Base-by-base conservation (phyloP, 257 asterid genomes). In the Nicotiana benthamiana region DNA sequence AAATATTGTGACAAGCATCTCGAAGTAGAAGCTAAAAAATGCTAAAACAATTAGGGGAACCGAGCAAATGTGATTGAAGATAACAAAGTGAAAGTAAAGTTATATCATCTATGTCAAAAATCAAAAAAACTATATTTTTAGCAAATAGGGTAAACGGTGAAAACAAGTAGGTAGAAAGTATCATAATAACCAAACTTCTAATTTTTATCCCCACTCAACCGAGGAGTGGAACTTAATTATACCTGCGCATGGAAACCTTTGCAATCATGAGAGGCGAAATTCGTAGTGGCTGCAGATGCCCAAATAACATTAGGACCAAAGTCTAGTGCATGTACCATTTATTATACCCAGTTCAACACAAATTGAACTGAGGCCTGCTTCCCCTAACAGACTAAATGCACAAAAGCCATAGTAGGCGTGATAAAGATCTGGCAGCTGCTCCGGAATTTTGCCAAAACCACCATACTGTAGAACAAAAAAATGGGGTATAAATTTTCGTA, bases 381-480 rank as follows among this genome's bases (percentile, higher is more conserved):
- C 99, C 79, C 84, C 87, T 86, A 96, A 81, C 82, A 96, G 79
- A 88, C 98, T 96, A 86, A 91, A 92, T 28, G 96, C 97, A 54
- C 95, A 91, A 82, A 92, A 87, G 65, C 97, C 97, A 63, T 96
- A 94, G 66, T 88, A 94, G 16, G 97, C 88, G 84, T 94, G 98
- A 82, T 94, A 96, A 67, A 96, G 87, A 91, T 96, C 99, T 22
- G 99, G 99, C 61, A 87, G 83, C 86, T 81, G 36, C 78, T 88
- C 79, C 0, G 97, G 97, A 87, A 88, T 90, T 87, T 96, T 96
- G 80, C 99, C 90, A 90, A 94, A 94, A 77, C 99, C 99, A 72
- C 99, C 99, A 68, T 84, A 91, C 99, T 96, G 94, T 52, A 72
- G 81, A 79, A 83, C 72, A 57, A 32, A 77, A 90, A 54, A 57